phyloP scores from a whole-genome alignment of 2,329 filamentous ascomycete genomes.

The Allantophomopsis lycopodina region DNA sequence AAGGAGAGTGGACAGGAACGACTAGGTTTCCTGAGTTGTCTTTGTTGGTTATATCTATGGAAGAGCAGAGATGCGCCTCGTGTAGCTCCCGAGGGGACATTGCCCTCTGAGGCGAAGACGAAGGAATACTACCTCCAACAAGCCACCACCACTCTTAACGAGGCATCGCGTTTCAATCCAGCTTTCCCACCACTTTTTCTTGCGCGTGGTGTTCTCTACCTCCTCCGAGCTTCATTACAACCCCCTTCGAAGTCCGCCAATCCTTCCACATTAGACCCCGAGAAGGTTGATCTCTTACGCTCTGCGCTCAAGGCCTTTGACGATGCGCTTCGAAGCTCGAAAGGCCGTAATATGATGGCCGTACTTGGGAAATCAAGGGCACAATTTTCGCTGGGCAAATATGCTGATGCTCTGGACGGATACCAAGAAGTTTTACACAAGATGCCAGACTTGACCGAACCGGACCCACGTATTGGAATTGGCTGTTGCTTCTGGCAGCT shows the following conservation, averaged over 20 bases:
- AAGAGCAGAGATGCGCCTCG: conserved; percentile 57
- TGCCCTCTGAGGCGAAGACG: conserved; percentile 63
- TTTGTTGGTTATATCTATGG: conserved; percentile 59
- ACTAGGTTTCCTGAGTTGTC: conserved; percentile 49
- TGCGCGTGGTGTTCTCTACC: conserved; percentile 76
- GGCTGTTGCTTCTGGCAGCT: conserved; percentile 97
- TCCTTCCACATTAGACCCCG: conserved; percentile 51
- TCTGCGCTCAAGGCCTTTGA: conserved; percentile 89
- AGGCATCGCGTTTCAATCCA: conserved; percentile 87
- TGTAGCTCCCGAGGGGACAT: conserved; percentile 47
- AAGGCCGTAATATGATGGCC: conserved; percentile 82
- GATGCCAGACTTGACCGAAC: conserved; percentile 79
- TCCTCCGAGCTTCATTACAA: conserved; percentile 77
- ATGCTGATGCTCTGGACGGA: conserved; percentile 63
- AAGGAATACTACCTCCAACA: conserved; percentile 88
- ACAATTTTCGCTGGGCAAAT: conserved; percentile 76
- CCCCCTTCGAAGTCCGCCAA: conserved; percentile 55
- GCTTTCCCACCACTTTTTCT: conserved; percentile 85
- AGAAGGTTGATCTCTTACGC: conserved; percentile 66
- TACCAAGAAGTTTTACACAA: conserved; percentile 83
- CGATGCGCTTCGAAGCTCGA: conserved; percentile 75
- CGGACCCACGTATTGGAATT: conserved; percentile 90
- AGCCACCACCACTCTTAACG: conserved; percentile 85
- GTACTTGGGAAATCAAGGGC: conserved; percentile 80
- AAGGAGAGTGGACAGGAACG: conserved; percentile 28